Conservation (phyloP, 2,329 filamentous ascomycete genomes). For the Exophiala alcalophila region DNA sequence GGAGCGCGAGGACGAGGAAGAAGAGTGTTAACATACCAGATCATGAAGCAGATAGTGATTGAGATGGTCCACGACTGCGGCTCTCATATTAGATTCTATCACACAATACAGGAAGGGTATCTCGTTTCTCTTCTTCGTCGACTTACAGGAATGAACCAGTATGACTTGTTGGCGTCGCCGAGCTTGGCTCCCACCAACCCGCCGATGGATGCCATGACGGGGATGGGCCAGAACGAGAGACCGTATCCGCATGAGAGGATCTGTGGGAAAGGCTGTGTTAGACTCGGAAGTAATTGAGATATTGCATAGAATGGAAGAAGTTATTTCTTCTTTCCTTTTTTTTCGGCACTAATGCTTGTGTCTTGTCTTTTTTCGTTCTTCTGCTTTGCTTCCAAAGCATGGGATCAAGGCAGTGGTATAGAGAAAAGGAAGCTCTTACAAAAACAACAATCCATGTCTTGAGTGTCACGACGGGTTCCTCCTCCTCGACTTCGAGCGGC, state of each 20-base stretch:
- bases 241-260: conserved; percentile 22
- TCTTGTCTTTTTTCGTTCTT: no score
- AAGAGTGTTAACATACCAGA: no score
- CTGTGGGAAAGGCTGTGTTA: no score
- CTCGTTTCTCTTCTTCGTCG: neutral
- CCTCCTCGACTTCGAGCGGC: no score
- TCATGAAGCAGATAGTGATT: conserved; percentile 15
- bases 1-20: no score
- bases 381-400: no score
- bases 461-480: conserved; percentile 28
- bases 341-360: no score
- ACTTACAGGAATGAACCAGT: conserved; percentile 17
- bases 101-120: neutral
- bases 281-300: no score
- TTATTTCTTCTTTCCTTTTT: no score
- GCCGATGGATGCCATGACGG: conserved; percentile 17
- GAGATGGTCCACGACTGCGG: conserved; percentile 15
- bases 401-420: neutral
- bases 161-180: conserved; percentile 3
- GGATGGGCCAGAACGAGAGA: conserved; percentile 20
- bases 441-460: conserved; percentile 33
- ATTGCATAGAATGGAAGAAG: no score
- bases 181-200: conserved; percentile 10
- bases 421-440: conserved; percentile 16
- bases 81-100: neutral